Evolutionary conservation across 2,329 filamentous ascomycete genomes (phyloP).

Genomic region (Botrytis pseudocinerea): DNA sequence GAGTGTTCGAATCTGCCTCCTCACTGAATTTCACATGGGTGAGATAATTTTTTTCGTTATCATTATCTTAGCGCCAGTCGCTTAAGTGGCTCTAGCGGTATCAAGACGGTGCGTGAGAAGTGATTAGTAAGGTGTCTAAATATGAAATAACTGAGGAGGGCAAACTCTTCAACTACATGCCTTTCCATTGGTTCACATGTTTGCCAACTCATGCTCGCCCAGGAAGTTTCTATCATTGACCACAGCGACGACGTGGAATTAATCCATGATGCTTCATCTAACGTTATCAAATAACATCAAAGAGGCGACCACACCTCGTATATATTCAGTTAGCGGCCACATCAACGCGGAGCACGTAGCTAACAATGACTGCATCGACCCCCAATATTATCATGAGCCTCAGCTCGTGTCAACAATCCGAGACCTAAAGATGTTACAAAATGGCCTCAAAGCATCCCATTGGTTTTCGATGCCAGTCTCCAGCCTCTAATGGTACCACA

Average conservation of each 20-base stretch:
- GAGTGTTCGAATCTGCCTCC: slow-evolving; percentile 13
- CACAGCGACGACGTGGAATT: slow-evolving; percentile 19
- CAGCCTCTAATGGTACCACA: slow-evolving; percentile 17
- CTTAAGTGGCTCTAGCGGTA: neutral
- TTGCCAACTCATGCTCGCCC: slow-evolving; percentile 21
- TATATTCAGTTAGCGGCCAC: slow-evolving; percentile 2
- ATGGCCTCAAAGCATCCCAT: neutral
- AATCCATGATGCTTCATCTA: slow-evolving; percentile 13
- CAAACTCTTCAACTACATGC: slow-evolving; percentile 10
- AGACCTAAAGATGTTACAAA: neutral
- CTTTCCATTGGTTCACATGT: neutral
- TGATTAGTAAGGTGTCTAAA: neutral
- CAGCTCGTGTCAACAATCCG: slow-evolving; percentile 2
- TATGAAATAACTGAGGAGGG: neutral
- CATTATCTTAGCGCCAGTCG: slow-evolving; percentile 24
- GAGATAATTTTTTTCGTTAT: slow-evolving; percentile 20
- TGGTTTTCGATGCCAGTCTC: neutral
- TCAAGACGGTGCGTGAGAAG: neutral
- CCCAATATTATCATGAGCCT: slow-evolving; percentile 7
- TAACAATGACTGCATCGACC: slow-evolving; percentile 10
- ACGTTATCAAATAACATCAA: slow-evolving; percentile 9
- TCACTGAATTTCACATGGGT: slow-evolving; percentile 5
- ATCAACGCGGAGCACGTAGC: slow-evolving; percentile 22
- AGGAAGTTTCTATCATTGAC: slow-evolving; percentile 1
- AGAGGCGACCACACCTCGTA: slow-evolving; percentile 3